Evolutionary conservation across 768 basidiomycete species (phyloP), one percentile per base, ranked within the genome.

Genomic region (Trametes gibbosa): DNA sequence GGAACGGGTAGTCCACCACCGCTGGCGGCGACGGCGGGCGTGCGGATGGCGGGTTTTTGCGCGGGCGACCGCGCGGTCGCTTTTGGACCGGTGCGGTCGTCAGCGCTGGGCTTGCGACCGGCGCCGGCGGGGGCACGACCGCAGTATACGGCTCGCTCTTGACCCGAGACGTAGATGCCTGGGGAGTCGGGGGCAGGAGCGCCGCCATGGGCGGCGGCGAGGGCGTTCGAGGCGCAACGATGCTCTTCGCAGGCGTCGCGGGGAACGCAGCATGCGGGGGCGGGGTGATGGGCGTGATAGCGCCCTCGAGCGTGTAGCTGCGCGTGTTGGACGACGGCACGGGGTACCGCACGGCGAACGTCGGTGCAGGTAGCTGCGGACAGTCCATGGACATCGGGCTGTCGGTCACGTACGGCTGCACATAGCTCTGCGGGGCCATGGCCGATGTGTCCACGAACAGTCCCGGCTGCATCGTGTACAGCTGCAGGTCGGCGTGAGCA

Each of bases 61-160:
- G 60, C 24, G 65, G 65, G 25, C 65, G 65, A 1, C 65, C 65
- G 47, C 65, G 65, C 35, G 61, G 58, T 6, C 62, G 62, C 23
- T 59, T 62, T 24, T 34, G 35, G 19, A 37, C 50, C 10, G 29
- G 29, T 32, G 10, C 10, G 29, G 29, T 4, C 5, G 29, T 10
- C 5, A 10, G 5, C 29, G 14, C 23, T 2, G 50, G 34, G 5
- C 35, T 6, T 6, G 50, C 12, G 21, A 35, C 19, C 2, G 48
- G 6, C 9, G 5, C 21, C 23, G 50, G 32, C 32, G 48, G 23
- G 19, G 50, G 50, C 3, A 23, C 34, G 23, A 21, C 13, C 13
- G 46, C 13, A 5, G 48, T 7, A 3, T n/a, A 6, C 17, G 32
- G 48, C 19, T 50, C 48, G 32, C 10, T 10, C 48, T 50, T 37